These are phyloP conservation scores for Elongisporangium prolatum DNA, from an alignment of 352 stramenopile genomes.

Conservation along the genomic window DNA sequence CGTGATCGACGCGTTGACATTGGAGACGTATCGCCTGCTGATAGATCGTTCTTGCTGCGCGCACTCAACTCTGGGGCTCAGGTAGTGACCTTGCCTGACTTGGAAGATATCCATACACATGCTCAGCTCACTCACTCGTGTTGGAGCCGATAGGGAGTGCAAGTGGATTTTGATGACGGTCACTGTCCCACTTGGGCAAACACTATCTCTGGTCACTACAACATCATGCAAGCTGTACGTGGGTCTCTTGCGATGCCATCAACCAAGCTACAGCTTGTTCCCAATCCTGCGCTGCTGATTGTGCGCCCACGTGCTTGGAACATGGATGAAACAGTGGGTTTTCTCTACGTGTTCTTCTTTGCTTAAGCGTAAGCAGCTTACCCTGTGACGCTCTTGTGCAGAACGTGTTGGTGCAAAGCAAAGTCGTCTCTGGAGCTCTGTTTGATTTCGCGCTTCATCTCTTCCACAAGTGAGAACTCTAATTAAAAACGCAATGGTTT, in stretches of 20 bases:
- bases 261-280: conserved; percentile 15
- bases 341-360: not conserved
- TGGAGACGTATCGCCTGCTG: conserved; percentile 83
- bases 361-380: not conserved
- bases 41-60: conserved; percentile 90
- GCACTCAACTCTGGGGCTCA: conserved; percentile 93
- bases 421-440: conserved; percentile 81
- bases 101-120: no score
- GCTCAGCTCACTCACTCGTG: not conserved
- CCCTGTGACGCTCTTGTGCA: conserved; percentile 10
- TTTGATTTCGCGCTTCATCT: conserved; percentile 96
- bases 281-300: conserved; percentile 81
- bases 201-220: conserved; percentile 86
- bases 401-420: conserved; percentile 90
- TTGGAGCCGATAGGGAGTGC: conserved; percentile 32
- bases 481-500: not conserved
- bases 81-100: no score
- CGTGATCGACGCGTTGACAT: conserved; percentile 93
- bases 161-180: conserved; percentile 78
- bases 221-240: conserved; percentile 90
- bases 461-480: conserved; percentile 87
- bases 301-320: conserved; percentile 93
- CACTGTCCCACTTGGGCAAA: conserved; percentile 92
- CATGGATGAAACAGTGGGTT: conserved; percentile 88
- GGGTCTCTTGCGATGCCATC: conserved; percentile 31